Evolutionary conservation across 306 rosid genomes (phyloP).

Genomic region (Sechiopsis laciniata): DNA sequence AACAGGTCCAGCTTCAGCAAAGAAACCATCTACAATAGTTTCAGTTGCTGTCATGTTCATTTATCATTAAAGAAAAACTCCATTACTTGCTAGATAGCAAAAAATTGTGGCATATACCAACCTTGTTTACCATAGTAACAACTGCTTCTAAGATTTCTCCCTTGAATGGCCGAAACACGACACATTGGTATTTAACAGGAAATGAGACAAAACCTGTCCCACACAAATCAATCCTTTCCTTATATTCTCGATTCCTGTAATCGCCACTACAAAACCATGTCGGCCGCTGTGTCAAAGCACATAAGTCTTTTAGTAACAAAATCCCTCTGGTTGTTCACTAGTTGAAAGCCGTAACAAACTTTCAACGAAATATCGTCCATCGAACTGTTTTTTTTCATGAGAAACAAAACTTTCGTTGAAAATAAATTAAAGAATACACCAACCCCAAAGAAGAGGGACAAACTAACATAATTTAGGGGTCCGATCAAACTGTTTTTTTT

Average conservation of each 20-base stretch:
- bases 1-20: conserved; percentile 98
- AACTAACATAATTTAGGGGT: neutral
- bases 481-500: neutral
- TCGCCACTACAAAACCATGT: conserved; percentile 95
- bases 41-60: conserved; percentile 18
- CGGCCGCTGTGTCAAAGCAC: conserved; percentile 52
- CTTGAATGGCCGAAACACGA: conserved; percentile 88
- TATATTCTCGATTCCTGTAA: conserved; percentile 78
- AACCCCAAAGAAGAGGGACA: neutral
- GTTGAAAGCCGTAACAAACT: neutral
- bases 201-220: conserved; percentile 94
- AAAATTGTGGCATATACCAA: conserved; percentile 19
- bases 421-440: neutral
- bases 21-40: conserved; percentile 67
- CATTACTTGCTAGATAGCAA: no score
- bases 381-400: neutral
- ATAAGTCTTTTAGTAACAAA: neutral
- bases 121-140: conserved; percentile 97
- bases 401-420: neutral
- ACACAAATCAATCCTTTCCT: conserved; percentile 82
- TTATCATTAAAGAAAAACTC: no score
- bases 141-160: conserved; percentile 97
- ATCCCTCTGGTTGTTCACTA: conserved; percentile 6
- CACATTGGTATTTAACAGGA: conserved; percentile 95
- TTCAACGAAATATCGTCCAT: neutral